A percentile compares a stretch with the other conserved stretches of the same genome.
These are phyloP conservation scores for Aschersonia sp. DNA, from an alignment of 2,329 filamentous ascomycete genomes.

Conservation along the genomic window DNA sequence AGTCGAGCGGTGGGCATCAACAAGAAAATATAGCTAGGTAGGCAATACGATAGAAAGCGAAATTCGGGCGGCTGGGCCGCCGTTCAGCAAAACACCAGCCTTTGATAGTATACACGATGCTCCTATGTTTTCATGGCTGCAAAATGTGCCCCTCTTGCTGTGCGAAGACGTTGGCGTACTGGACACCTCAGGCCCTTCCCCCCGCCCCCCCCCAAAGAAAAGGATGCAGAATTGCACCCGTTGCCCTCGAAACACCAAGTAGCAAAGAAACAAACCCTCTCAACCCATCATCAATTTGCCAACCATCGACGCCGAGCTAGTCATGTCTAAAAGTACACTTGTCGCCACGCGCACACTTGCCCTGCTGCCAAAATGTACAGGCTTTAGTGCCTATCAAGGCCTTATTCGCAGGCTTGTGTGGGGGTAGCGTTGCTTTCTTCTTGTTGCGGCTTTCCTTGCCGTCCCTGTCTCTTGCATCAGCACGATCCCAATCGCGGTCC, in stretches of 20 bases:
- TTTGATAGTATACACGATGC: too few relatives aligned
- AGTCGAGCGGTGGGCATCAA: too few relatives aligned
- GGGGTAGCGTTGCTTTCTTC: slow-evolving; percentile 24
- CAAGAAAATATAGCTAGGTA: too few relatives aligned
- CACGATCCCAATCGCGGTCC: slow-evolving; percentile 11
- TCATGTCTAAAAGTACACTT: slow-evolving; percentile 64
- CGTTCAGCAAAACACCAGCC: too few relatives aligned
- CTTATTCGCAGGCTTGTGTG: slow-evolving; percentile 33
- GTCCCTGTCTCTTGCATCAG: slow-evolving; percentile 15
- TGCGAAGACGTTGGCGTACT: too few relatives aligned
- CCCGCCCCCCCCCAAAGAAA: too few relatives aligned
- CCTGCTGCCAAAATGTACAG: slow-evolving; percentile 56
- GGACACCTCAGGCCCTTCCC: too few relatives aligned
- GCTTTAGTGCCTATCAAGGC: slow-evolving; percentile 50
- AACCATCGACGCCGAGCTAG: slow-evolving; percentile 4
- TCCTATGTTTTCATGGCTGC: too few relatives aligned
- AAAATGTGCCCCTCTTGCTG: too few relatives aligned
- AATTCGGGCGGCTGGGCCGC: too few relatives aligned
- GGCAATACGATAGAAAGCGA: too few relatives aligned
- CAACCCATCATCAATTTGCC: background rate
- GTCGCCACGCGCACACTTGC: slow-evolving; percentile 58
- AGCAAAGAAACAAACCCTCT: too few relatives aligned
- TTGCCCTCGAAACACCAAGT: background rate
- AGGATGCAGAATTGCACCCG: background rate
- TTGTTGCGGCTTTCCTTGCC: slow-evolving; percentile 23